A percentile compares a stretch with the other conserved stretches of the same genome.
These are phyloP conservation scores for Clonostachys sp. DNA, from an alignment of 2,329 filamentous ascomycete genomes.

Conservation along the genomic window DNA sequence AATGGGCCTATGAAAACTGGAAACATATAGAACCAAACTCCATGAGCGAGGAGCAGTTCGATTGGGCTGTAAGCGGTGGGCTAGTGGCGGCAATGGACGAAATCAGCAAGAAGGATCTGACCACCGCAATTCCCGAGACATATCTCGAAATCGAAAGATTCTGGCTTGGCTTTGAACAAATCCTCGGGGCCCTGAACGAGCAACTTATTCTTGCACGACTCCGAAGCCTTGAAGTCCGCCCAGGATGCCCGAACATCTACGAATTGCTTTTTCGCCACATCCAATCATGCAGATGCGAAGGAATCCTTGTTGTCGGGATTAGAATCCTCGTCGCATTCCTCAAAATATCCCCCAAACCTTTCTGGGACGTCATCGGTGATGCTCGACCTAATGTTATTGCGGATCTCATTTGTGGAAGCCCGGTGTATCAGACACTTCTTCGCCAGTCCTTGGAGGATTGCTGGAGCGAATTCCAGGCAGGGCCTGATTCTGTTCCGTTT, in stretches of 20 bases:
- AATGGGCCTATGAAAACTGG: slow-evolving; percentile 32
- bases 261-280: slow-evolving; percentile 55
- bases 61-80: slow-evolving; percentile 78
- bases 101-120: slow-evolving; percentile 45
- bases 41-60: slow-evolving; percentile 71
- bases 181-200: slow-evolving; percentile 70
- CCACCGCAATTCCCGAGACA: slow-evolving; percentile 16
- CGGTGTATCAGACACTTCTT: slow-evolving; percentile 58
- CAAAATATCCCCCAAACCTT: slow-evolving; percentile 70
- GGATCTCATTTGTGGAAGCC: slow-evolving; percentile 78
- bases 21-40: slow-evolving; percentile 47
- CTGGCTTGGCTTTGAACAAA: slow-evolving; percentile 72
- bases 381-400: slow-evolving; percentile 76
- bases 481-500: slow-evolving; percentile 47
- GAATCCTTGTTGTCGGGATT: slow-evolving; percentile 64
- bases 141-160: slow-evolving; percentile 58
- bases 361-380: slow-evolving; percentile 84
- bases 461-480: slow-evolving; percentile 33
- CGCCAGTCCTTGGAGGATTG: slow-evolving; percentile 49
- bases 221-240: slow-evolving; percentile 70
- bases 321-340: slow-evolving; percentile 67
- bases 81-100: slow-evolving; percentile 62
- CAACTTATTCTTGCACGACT: slow-evolving; percentile 74
- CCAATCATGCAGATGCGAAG: slow-evolving; percentile 39
- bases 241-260: slow-evolving; percentile 57